Percentiles rank a stretch among this genome's conserved stretches.
Evolutionary conservation across 208 protist species (phyloP).

Genomic region (Trypanosoma congolense): DNA sequence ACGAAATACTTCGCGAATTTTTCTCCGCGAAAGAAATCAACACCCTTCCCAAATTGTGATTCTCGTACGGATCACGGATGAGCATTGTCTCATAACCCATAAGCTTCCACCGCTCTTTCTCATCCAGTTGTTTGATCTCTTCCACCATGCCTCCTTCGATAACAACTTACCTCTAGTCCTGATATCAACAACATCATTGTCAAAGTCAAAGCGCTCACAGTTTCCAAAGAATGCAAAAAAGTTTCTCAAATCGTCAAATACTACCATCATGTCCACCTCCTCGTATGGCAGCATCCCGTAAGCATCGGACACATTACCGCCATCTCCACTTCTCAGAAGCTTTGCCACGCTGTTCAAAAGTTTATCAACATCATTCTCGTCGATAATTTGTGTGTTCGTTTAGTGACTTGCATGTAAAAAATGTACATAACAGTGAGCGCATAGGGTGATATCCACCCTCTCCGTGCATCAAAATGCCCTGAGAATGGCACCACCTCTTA

Average conservation of each 20-base stretch:
- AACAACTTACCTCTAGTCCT: constrained; percentile 23
- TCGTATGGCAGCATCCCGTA: constrained; percentile 23
- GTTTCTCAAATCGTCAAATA: constrained; percentile 40
- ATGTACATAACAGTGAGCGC: constrained; percentile 81
- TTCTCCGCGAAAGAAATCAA: constrained; percentile 80
- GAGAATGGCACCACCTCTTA: constrained; percentile 65
- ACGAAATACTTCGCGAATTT: constrained; percentile 65
- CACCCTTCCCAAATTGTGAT: constrained; percentile 70
- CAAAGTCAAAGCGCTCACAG: constrained; percentile 56
- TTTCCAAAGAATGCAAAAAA: constrained; percentile 65
- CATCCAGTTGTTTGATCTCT: constrained; percentile 20
- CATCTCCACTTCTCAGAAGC: neutral
- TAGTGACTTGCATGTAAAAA: constrained; percentile 51
- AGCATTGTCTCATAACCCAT: constrained; percentile 64
- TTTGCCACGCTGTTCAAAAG: neutral
- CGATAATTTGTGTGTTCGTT: constrained; percentile 21
- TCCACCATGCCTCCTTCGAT: constrained; percentile 58
- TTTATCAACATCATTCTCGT: constrained; percentile 36
- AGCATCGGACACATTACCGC: constrained; percentile 5
- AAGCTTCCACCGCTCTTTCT: constrained; percentile 54
- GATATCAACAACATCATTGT: constrained; percentile 71
- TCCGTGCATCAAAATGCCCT: constrained; percentile 66
- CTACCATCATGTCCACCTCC: constrained; percentile 18
- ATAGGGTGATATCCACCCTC: constrained; percentile 82
- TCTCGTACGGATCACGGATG: constrained; percentile 71